These are phyloP conservation scores for Candida peoriensis DNA, from an alignment of 805 yeast genomes.

Conservation along the genomic window DNA sequence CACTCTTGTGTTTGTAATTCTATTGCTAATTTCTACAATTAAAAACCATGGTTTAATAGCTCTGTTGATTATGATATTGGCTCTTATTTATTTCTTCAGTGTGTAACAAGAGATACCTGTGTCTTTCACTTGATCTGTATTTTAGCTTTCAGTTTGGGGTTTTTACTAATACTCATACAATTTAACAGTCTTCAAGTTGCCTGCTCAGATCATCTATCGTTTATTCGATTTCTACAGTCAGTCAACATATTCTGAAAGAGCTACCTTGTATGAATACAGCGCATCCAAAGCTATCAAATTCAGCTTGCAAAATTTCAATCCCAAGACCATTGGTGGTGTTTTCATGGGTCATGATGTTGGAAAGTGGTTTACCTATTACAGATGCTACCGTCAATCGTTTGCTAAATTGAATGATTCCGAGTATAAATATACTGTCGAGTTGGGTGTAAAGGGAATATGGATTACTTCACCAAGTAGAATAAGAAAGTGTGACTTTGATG, in stretches of 20 bases:
- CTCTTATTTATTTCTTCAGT: too few relatives aligned
- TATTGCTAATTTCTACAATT: too few relatives aligned
- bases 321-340: slow-evolving; percentile 1
- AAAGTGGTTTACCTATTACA: slow-evolving; percentile 1
- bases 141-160: too few relatives aligned
- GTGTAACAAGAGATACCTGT: too few relatives aligned
- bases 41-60: too few relatives aligned
- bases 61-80: too few relatives aligned
- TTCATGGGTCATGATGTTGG: background rate
- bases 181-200: background rate
- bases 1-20: too few relatives aligned
- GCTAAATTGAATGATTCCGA: slow-evolving; percentile 2
- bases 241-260: slow-evolving; percentile 4
- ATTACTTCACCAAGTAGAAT: slow-evolving; percentile 27
- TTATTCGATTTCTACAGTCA: background rate
- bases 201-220: background rate
- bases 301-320: background rate
- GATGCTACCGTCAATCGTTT: slow-evolving; percentile 3
- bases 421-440: slow-evolving; percentile 15
- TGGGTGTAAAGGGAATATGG: slow-evolving; percentile 29
- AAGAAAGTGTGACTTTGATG: slow-evolving; percentile 26
- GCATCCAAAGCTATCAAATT: slow-evolving; percentile 1
- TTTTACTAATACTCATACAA: too few relatives aligned
- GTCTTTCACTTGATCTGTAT: too few relatives aligned
- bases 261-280: slow-evolving; percentile 3